Conservation (phyloP, 345 rosid genomes). For the Brassica napus region DNA sequence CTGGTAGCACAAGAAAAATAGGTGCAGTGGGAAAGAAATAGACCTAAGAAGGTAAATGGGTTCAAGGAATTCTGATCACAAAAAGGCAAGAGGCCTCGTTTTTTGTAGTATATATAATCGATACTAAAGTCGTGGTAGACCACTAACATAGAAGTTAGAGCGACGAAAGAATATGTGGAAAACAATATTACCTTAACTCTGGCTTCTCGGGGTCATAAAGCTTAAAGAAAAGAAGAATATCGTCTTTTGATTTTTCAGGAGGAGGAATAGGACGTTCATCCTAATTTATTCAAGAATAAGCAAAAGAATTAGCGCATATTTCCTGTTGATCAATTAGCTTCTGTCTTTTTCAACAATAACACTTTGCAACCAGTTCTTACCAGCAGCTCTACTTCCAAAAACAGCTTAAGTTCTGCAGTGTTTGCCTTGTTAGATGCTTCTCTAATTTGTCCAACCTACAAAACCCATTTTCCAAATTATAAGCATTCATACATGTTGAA, state of each 20-base stretch:
- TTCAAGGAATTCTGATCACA: background rate
- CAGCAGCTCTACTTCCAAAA: slow-evolving; percentile 76
- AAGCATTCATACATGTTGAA: background rate
- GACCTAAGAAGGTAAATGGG: background rate
- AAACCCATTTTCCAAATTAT: slow-evolving; percentile 9
- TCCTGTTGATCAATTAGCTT: slow-evolving; percentile 12
- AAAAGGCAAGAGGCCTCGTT: background rate
- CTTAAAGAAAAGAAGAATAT: slow-evolving; percentile 91
- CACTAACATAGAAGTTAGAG: background rate
- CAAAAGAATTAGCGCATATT: slow-evolving; percentile 9
- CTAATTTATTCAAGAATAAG: slow-evolving; percentile 41
- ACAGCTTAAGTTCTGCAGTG: slow-evolving; percentile 85
- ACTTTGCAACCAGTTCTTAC: slow-evolving; percentile 42
- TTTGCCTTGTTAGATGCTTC: slow-evolving; percentile 81
- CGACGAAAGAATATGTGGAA: slow-evolving; percentile 1
- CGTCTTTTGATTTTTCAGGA: slow-evolving; percentile 75
- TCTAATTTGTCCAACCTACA: slow-evolving; percentile 90
- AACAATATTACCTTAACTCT: slow-evolving; percentile 59
- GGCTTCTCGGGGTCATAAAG: slow-evolving; percentile 77
- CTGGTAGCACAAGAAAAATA: slow-evolving; percentile 36
- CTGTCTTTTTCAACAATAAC: slow-evolving; percentile 17
- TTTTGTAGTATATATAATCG: background rate
- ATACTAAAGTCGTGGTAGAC: background rate
- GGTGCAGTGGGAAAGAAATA: background rate
- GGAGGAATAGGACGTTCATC: slow-evolving; percentile 66